Base-by-base conservation (phyloP, 306 rosid species). In the Abrus pulchellus region DNA sequence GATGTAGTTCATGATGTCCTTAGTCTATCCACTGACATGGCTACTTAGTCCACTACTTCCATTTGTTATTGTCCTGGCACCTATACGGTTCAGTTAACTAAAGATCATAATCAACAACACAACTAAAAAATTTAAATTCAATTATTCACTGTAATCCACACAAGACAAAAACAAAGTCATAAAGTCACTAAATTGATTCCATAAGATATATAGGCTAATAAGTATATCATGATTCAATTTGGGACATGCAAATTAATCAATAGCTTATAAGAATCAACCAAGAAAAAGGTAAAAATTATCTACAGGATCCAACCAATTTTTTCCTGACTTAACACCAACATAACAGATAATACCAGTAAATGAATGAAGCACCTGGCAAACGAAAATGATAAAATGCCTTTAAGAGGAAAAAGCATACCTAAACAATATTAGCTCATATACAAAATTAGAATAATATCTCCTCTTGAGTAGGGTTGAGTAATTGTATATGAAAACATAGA, bases 91-190 rank as follows among this genome's bases (percentile, higher is more conserved):
- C 40, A 55, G 33, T 34, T 68, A 74, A 72, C 64, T 41, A 38
- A 40, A 41, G 79, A 82, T 45, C 33, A 40, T 34, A 70, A 20
- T 82, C 63, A 62, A 43, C 44, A 28, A 54, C 48, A 78, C 45
- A 73, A 38, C 55, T 9, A 34, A 68, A 8, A 49, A 40, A 20
- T 20, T 20, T 20, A 20, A 20, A 20, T 20, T 20, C 20, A 20
- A 20, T 20, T 20, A 20, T 20, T 7, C 32, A 60, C 0, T 45
- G 72, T 14, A 43, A 57, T 20, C 20, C 36, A 48, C 41, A 13
- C 60, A 44, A 43, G 20, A 20, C 20, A 20, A 20, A 20, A 20
- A 20, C 20, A 20, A 20, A 20, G 20, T 20, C 20, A 20, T 20
- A 20, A 20, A 20, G 20, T 20, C 20, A 20, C 20, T 20, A 20